These are phyloP conservation scores for Lentinus tigrinus DNA, from an alignment of 768 basidiomycete species.

Conservation along the genomic window DNA sequence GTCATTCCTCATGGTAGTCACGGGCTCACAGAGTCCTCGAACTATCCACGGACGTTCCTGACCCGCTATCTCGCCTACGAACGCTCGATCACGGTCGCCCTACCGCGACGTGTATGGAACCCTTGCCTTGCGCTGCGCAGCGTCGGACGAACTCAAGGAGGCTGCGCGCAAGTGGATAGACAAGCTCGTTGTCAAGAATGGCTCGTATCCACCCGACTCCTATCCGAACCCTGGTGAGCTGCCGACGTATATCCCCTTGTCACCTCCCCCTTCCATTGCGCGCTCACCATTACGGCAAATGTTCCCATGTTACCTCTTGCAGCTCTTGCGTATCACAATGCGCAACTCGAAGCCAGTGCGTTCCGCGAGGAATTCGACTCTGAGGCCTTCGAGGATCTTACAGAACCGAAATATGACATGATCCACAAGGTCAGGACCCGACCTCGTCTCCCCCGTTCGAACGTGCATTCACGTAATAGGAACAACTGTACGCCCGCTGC, in stretches of 20 bases:
- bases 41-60: not conserved
- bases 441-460: not conserved
- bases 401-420: slow-evolving; percentile 69
- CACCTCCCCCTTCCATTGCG: not conserved
- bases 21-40: slow-evolving; percentile 8
- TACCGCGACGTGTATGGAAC: not conserved
- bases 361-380: slow-evolving; percentile 88
- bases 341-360: slow-evolving; percentile 87
- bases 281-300: not conserved
- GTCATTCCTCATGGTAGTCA: not conserved
- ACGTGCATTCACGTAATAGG: slow-evolving; percentile 14
- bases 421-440: slow-evolving; percentile 69
- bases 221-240: slow-evolving; percentile 86
- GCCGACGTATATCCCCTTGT: not conserved
- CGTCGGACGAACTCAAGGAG: slow-evolving; percentile 64
- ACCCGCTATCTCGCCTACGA: not conserved
- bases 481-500: slow-evolving; percentile 8
- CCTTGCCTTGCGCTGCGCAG: slow-evolving; percentile 39
- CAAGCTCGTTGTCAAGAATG: slow-evolving; percentile 76
- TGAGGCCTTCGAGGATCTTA: slow-evolving; percentile 77
- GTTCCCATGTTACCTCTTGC: slow-evolving; percentile 1
- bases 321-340: slow-evolving; percentile 89
- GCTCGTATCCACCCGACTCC: slow-evolving; percentile 83
- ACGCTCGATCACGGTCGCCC: not conserved
- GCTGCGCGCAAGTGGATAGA: slow-evolving; percentile 73